Evolutionary conservation across 371 early-diverging fungal species (phyloP), one percentile per base, ranked within the genome.

Genomic region (Chytridiales sp.): DNA sequence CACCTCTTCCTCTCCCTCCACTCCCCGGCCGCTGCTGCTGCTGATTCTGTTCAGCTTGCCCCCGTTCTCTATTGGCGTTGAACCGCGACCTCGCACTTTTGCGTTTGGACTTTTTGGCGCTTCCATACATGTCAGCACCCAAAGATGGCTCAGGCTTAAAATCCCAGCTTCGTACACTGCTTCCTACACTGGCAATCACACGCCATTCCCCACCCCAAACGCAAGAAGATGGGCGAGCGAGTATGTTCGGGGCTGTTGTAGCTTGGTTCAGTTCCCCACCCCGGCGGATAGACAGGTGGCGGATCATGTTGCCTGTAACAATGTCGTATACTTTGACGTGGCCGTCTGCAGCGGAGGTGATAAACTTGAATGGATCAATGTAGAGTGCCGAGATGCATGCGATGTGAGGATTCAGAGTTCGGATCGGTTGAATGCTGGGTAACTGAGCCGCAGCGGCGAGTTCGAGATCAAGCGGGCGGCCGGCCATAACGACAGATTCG

Each of bases 341-440:
- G 19, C 74, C 74, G 35, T 66, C 68, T 11, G 43, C 47, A 0
- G 69, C 56, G 0, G 53, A 63, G 0, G 66, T 56, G 4, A 68
- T 44, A 9, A 73, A 22, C 42, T 70, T 74, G 61, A 64, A 67
- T 0, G 64, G 49, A 42, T 74, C 74, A 17, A 74, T 17, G 0
- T 19, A 40, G 31, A 74, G 38, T 5, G 44, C 21, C 3, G 46
- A 48, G 17, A 70, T 61, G 1, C 47, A 22, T 8, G 36, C n/a
- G 2, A 35, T 47, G 41, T 69, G 67, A 15, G 62, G 67, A 27
- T 64, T 47, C 17, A 68, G 22, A 3, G 27, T 41, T 3, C 62
- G 51, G 21, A 62, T 6, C 36, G 68, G 67, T 13, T 35, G 49
- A 35, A 32, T 19, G 24, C 1, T 35, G 29, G 4, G 17, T 19